These are phyloP conservation scores for Vicia faba DNA, from an alignment of 306 rosid genomes.

Conservation along the genomic window DNA sequence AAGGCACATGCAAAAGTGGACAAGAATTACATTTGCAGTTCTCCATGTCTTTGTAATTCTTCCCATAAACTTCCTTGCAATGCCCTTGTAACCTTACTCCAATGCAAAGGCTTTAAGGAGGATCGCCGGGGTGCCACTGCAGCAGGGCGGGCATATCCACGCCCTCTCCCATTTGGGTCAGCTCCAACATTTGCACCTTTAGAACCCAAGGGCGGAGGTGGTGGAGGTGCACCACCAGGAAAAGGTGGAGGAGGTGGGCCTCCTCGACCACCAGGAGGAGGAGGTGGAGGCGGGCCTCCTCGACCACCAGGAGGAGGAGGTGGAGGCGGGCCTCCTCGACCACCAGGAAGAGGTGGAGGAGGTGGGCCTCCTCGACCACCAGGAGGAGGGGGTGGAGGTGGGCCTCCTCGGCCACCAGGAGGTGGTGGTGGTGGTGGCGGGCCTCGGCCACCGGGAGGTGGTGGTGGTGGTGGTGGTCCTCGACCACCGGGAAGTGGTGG, in stretches of 20 bases:
- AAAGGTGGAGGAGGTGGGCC: conserved; percentile 50
- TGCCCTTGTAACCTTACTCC: conserved; percentile 96
- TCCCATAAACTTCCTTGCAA: conserved; percentile 98
- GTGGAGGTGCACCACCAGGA: conserved; percentile 70
- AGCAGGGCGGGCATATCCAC: conserved; percentile 71
- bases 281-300: conserved; percentile 44
- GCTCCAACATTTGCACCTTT: conserved; percentile 56
- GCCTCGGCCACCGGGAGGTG: background rate
- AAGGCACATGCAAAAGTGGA: conserved; percentile 23
- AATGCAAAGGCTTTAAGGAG: conserved; percentile 87
- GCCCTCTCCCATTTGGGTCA: conserved; percentile 78
- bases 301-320: conserved; percentile 41
- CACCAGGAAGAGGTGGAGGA: conserved; percentile 65
- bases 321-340: conserved; percentile 26
- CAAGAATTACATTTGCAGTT: conserved; percentile 70
- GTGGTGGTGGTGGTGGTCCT: conserved; percentile 25
- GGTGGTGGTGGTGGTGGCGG: conserved; percentile 39
- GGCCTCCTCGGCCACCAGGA: conserved; percentile 2
- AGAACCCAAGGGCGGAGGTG: conserved; percentile 63
- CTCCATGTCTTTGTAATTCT: conserved; percentile 85
- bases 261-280: conserved; percentile 23
- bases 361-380: conserved; percentile 52
- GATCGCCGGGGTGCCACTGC: conserved; percentile 64
- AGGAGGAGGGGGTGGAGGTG: conserved; percentile 52
- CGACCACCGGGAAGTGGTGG: conserved; percentile 19